Evolutionary conservation across 2,329 filamentous ascomycete species (phyloP).

Genomic region (Apiospora malaysiana): DNA sequence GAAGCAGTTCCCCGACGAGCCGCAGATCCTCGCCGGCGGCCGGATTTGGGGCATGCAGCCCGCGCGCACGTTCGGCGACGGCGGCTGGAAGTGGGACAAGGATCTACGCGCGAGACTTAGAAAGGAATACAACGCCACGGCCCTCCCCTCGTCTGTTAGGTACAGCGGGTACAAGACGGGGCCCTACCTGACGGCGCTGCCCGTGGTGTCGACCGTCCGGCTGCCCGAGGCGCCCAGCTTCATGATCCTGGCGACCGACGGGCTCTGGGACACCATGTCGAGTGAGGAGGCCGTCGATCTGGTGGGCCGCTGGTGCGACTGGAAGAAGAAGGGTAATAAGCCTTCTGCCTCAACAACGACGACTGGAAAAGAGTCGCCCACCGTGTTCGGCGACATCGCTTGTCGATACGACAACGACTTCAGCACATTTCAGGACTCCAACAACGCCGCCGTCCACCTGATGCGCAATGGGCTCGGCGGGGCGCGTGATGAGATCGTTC

Average conservation of each 20-base stretch:
- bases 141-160: conserved; percentile 44
- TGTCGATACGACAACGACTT: conserved; percentile 54
- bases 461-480: conserved; percentile 83
- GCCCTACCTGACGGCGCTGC: conserved; percentile 72
- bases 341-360: background rate
- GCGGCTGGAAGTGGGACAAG: conserved; percentile 69
- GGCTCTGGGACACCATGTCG: conserved; percentile 67
- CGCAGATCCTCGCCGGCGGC: conserved; percentile 60
- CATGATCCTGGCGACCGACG: conserved; percentile 70
- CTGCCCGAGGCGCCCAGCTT: conserved; percentile 60
- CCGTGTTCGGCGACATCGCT: conserved; percentile 31
- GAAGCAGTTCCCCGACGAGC: conserved; percentile 67
- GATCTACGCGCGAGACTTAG: conserved; percentile 52
- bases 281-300: conserved; percentile 63
- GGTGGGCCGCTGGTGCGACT: conserved; percentile 59
- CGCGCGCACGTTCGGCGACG: conserved; percentile 72
- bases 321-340: conserved; percentile 27
- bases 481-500: conserved; percentile 74
- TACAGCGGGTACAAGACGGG: conserved; percentile 56
- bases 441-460: conserved; percentile 82
- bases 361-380: background rate
- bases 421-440: conserved; percentile 80
- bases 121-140: conserved; percentile 53
- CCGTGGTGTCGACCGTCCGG: conserved; percentile 63
- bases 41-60: conserved; percentile 66